Evolutionary conservation across 202 grass and related monocot genomes (phyloP), one percentile per base, ranked within the genome.

Genomic region (Bolboschoenoplectus hybrid): DNA sequence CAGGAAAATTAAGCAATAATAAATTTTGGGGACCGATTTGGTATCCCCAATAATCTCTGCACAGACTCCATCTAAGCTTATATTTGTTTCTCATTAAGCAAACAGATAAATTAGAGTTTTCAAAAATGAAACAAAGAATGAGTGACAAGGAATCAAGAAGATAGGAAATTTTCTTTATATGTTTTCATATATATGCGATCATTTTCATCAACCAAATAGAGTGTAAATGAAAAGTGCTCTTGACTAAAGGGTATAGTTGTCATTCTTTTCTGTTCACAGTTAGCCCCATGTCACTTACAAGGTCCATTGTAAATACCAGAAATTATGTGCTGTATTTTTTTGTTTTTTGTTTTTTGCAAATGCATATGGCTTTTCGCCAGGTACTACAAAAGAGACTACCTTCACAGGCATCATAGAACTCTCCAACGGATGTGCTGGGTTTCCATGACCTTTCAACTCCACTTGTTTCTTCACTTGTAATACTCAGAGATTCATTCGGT

Each of bases 391-490:
- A 61, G 64, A 74, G 19, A 62, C 38, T 96, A 98, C 97, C 97
- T 94, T 99, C 93, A 9, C 91, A 91, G 9, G 97, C 93, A 49
- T 99, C 97, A 61, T 93, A 99, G 53, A 92, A 99, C 74, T 99
- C 92, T 44, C 88, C 89, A 51, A 85, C 8, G 81, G 90, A 74
- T 16, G 92, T 84, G 75, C 34, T 85, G 35, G 88, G 88, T 56
- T 93, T 94, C 86, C 86, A 92, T 70, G 86, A 87, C 13, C 87
- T 74, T 26, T 86, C 90, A 9, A 68, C 62, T n/a, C 45, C 87
- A 70, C 70, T 88, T 47, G 60, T 85, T 88, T 93, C 93, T 68
- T 94, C 93, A 75, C 92, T 97, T 82, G 85, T 62, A 43, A 86
- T 79, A 46, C 93, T 97, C 62, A 90, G 39, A 2, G 89, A 93